Evolutionary conservation across 2,329 filamentous ascomycete genomes (phyloP).

Genomic region (Erysiphe pulchra): DNA sequence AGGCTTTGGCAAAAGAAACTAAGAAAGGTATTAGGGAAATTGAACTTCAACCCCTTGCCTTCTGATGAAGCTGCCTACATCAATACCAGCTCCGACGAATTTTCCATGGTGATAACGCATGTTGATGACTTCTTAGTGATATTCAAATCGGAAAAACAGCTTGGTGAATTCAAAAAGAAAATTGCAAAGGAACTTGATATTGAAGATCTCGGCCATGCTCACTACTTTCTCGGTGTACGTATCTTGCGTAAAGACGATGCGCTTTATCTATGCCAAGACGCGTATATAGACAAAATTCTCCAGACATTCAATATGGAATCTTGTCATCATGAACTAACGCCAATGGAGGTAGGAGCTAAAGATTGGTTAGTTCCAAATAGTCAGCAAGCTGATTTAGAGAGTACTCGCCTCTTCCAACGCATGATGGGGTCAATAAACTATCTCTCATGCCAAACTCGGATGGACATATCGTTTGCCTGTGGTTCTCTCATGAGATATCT

Average conservation of each 20-base stretch:
- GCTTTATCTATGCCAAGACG: background rate
- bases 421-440: conserved; percentile 1
- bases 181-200: background rate
- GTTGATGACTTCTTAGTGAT: background rate
- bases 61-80: background rate
- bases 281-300: background rate
- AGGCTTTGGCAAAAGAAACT: conserved; percentile 1
- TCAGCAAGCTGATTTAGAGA: background rate
- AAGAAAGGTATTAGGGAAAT: background rate
- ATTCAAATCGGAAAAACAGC: background rate
- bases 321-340: background rate
- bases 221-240: background rate
- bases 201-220: background rate
- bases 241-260: background rate
- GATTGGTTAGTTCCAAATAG: background rate
- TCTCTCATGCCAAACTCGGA: background rate
- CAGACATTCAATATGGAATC: background rate
- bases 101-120: background rate
- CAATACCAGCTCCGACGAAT: background rate
- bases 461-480: background rate
- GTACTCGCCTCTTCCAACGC: background rate
- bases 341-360: background rate
- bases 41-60: background rate
- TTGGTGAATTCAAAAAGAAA: background rate
- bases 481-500: background rate